Evolutionary conservation across 1,284 basidiomycete species (phyloP).

Genomic region (Leucoagaricus sp.): DNA sequence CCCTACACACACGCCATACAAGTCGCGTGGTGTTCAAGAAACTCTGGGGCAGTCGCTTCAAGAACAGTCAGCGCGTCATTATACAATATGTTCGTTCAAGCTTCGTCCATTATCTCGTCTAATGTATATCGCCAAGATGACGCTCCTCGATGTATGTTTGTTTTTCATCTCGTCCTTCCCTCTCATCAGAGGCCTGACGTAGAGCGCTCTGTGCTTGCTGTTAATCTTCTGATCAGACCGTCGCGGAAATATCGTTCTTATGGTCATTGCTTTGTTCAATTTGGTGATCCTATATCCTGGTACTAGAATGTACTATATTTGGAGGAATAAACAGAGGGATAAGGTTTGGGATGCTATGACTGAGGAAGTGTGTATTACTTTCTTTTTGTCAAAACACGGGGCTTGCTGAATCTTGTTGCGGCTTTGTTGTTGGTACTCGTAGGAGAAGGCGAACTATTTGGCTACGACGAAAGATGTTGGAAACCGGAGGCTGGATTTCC

Average conservation of each 20-base stretch:
- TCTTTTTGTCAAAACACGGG: neutral
- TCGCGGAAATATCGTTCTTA: conserved; percentile 49
- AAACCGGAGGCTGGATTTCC: conserved; percentile 40
- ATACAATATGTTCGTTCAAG: conserved; percentile 61
- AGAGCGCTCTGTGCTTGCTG: too few relatives aligned
- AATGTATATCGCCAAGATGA: conserved; percentile 56
- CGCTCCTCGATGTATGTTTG: conserved; percentile 45
- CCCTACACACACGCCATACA: conserved; percentile 38
- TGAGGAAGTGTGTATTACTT: conserved; percentile 35
- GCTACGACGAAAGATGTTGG: conserved; percentile 32
- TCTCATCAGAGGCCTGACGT: too few relatives aligned
- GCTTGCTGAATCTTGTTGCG: neutral
- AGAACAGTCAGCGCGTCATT: conserved; percentile 55
- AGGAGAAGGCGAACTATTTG: conserved; percentile 39
- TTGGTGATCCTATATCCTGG: conserved; percentile 50
- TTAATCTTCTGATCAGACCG: conserved; percentile 36
- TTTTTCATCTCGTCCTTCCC: neutral
- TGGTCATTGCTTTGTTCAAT: conserved; percentile 48
- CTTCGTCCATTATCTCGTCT: conserved; percentile 41
- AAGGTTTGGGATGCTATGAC: conserved; percentile 56
- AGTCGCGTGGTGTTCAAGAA: conserved; percentile 57
- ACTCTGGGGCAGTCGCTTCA: conserved; percentile 54
- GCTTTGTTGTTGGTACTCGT: conserved; percentile 3
- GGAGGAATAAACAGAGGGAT: conserved; percentile 49
- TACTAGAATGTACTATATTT: conserved; percentile 52